Evolutionary conservation across 2,329 filamentous ascomycete genomes (phyloP).

Genomic region (Acrocalymma vagum): DNA sequence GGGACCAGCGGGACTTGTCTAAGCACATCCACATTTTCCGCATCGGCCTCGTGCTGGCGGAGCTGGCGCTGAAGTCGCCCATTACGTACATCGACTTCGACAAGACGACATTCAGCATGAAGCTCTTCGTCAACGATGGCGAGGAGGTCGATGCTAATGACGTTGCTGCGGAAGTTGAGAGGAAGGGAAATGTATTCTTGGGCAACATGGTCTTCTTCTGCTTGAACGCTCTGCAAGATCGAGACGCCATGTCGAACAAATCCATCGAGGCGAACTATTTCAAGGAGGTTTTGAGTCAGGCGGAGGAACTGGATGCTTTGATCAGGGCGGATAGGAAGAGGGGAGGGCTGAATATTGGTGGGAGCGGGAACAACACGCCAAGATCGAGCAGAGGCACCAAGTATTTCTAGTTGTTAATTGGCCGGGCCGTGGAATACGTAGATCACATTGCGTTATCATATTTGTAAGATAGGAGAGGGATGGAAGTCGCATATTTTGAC

Average conservation of each 20-base stretch:
- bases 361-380: slow-evolving; percentile 11
- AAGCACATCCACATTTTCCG: slow-evolving; percentile 37
- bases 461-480: too few relatives aligned
- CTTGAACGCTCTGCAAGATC: slow-evolving; percentile 26
- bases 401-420: too few relatives aligned
- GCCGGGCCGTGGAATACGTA: too few relatives aligned
- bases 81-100: slow-evolving; percentile 27
- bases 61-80: slow-evolving; percentile 28
- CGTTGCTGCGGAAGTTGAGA: slow-evolving; percentile 32
- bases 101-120: slow-evolving; percentile 9
- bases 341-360: slow-evolving; percentile 13
- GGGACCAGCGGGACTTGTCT: slow-evolving; percentile 19
- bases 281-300: slow-evolving; percentile 26
- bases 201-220: slow-evolving; percentile 36
- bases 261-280: slow-evolving; percentile 28
- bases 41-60: slow-evolving; percentile 33
- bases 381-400: slow-evolving; percentile 3
- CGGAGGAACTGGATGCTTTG: slow-evolving; percentile 26
- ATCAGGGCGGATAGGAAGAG: slow-evolving; percentile 15
- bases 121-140: slow-evolving; percentile 21
- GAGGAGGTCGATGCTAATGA: slow-evolving; percentile 24
- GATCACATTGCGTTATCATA: too few relatives aligned
- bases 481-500: too few relatives aligned
- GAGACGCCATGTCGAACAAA: slow-evolving; percentile 21
- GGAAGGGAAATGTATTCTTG: slow-evolving; percentile 23